phyloP scores from a whole-genome alignment of 2,329 filamentous ascomycete genomes.

The Ceratocystis smalleyi region DNA sequence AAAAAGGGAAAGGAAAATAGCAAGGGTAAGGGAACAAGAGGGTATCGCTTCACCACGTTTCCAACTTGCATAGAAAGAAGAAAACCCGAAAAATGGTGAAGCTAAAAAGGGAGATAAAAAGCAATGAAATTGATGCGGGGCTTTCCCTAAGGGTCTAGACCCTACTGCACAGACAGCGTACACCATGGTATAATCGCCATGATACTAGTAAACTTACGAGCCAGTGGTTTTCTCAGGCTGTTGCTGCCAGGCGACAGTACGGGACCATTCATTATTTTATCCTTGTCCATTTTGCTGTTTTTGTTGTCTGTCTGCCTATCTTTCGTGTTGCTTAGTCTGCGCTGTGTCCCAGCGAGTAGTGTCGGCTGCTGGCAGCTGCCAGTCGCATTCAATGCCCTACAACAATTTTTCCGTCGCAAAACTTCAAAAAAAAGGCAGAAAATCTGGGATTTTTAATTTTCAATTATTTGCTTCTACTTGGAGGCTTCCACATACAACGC shows the following conservation, averaged over 20 bases:
- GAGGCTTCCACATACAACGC: neutral
- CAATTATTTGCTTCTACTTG: neutral
- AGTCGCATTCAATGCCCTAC: neutral
- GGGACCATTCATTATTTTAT: no score
- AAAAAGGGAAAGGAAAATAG: constrained; percentile 4
- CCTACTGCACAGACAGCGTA: neutral
- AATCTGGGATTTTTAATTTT: neutral
- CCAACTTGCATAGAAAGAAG: neutral
- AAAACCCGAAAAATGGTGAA: neutral
- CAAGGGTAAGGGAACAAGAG: neutral
- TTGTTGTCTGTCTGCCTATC: neutral
- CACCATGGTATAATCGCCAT: no score
- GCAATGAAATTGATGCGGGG: neutral
- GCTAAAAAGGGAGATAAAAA: constrained; percentile 9
- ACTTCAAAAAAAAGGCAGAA: neutral
- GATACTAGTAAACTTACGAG: no score
- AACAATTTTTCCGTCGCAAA: constrained; percentile 8
- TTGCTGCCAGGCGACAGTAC: no score
- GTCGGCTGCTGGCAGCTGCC: neutral
- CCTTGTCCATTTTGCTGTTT: neutral
- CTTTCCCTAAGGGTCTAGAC: neutral
- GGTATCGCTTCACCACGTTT: neutral
- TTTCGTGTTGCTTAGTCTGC: neutral
- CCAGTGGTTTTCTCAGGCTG: no score
- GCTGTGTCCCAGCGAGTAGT: neutral